Evolutionary conservation across 2,329 filamentous ascomycete species (phyloP), one percentile per base, ranked within the genome.

Genomic region (Sporothrix variecibatus): DNA sequence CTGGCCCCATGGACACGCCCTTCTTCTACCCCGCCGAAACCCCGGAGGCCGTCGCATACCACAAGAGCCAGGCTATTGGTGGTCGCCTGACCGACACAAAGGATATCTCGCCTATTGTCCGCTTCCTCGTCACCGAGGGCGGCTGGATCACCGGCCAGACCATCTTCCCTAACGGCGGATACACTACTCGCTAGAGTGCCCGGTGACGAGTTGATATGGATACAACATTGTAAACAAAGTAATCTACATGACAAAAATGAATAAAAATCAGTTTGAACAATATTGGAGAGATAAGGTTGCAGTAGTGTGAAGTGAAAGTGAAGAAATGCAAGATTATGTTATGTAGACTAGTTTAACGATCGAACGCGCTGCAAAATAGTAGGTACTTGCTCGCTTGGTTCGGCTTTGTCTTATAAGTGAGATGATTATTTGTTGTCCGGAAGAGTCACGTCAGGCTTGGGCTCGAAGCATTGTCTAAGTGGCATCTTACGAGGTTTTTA

Each of bases 131-230:
- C 72, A 85, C 83, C 2, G 83, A 85, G 72, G 84, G 84, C 6
- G 77, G 76, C 15, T 86, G 84, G 83, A 83, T 86, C 72, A 85
- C 83, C 0, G 84, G 84, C 28, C 83, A 86, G 80, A 86, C 84
- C 5, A 82, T 86, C 75, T 85, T 86, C 79, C 82, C 83, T n/a
- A 86, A 86, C 75, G 84, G 84, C 12, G 84, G 84, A 11, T 86
- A 86, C 75, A 85, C 84, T 1, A 85, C 83, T 43, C 81, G 84
- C 5, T 75, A 70, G 38, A n/a, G 20, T 8, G 12, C 2, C 7
- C 11, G n/a, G 38, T 85, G 78, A 73, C 9, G 1, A 26, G 20
- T 2, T 58, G 69, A 15, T 40, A 17, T 65, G 40, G 12, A 9
- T 4, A 8, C 15, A 65, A 65, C 4, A 20, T 34, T 4, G 15